Evolutionary conservation across 768 basidiomycete genomes (phyloP).

Genomic region (Lentinula edodes): DNA sequence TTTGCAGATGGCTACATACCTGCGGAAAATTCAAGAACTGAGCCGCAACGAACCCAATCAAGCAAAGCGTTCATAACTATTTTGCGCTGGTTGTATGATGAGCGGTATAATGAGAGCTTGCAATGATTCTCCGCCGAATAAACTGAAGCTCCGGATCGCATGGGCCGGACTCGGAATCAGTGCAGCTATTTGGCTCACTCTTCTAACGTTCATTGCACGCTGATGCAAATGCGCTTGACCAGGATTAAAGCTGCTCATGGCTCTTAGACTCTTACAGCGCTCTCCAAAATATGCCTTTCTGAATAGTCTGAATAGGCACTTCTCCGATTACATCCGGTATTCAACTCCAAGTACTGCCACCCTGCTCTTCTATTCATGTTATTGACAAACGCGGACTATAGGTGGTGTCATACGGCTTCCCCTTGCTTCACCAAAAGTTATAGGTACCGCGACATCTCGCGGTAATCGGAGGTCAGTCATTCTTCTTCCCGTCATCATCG

Average conservation of each 20-base stretch:
- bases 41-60: too few relatives aligned
- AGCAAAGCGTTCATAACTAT: too few relatives aligned
- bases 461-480: constrained; percentile 61
- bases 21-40: too few relatives aligned
- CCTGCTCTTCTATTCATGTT: not conserved
- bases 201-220: not conserved
- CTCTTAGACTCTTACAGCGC: constrained; percentile 9
- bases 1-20: too few relatives aligned
- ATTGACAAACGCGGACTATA: constrained; percentile 15
- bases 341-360: not conserved
- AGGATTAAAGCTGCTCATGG: not conserved
- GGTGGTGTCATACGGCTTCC: constrained; percentile 66
- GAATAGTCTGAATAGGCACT: not conserved
- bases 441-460: constrained; percentile 70
- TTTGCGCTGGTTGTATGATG: too few relatives aligned
- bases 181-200: not conserved
- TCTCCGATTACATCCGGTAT: constrained; percentile 6
- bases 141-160: too few relatives aligned
- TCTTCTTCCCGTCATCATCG: not conserved
- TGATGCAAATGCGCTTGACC: not conserved
- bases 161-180: too few relatives aligned
- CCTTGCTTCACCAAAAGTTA: constrained; percentile 69
- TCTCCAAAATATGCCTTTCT: not conserved
- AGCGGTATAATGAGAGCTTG: too few relatives aligned
- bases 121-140: too few relatives aligned